A percentile compares a stretch with the other conserved stretches of the same genome.
phyloP scores from a whole-genome alignment of 164 flowering plant species.

The Aristolochia contorta region DNA sequence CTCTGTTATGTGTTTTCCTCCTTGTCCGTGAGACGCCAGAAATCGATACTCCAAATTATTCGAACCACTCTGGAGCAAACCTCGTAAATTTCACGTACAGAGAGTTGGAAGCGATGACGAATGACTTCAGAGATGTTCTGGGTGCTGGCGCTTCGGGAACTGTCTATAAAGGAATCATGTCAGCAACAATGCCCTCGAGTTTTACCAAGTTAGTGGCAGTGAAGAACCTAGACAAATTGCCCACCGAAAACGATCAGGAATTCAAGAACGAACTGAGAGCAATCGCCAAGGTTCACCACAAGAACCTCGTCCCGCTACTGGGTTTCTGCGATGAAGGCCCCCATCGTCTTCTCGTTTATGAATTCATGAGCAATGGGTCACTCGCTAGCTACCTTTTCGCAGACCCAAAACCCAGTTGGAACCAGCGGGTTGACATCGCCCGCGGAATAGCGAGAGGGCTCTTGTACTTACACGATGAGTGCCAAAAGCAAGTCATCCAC shows the following conservation, averaged over 20 bases:
- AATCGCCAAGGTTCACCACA: slow-evolving; percentile 20
- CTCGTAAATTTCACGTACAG: slow-evolving; percentile 11
- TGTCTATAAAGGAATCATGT: slow-evolving; percentile 17
- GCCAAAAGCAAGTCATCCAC: slow-evolving; percentile 12
- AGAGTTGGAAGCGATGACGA: slow-evolving; percentile 14
- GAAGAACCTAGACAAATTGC: slow-evolving; percentile 16
- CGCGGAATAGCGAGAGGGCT: slow-evolving; percentile 12
- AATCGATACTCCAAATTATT: too few species aligned
- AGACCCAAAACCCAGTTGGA: slow-evolving; percentile 15
- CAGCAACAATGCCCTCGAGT: too few species aligned
- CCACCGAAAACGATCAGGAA: slow-evolving; percentile 14
- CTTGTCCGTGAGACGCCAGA: background rate
- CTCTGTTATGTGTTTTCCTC: background rate
- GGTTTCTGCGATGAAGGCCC: slow-evolving; percentile 22
- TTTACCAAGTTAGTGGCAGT: slow-evolving; percentile 12
- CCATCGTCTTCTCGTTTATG: slow-evolving; percentile 28
- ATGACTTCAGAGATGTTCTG: slow-evolving; percentile 18
- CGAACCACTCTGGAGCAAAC: background rate
- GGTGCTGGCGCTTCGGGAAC: slow-evolving; percentile 22
- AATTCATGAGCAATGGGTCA: slow-evolving; percentile 32
- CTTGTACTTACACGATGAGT: slow-evolving; percentile 10
- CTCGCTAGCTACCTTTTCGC: slow-evolving; percentile 23
- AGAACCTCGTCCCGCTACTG: slow-evolving; percentile 18
- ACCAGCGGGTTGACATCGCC: slow-evolving; percentile 21
- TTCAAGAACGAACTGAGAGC: slow-evolving; percentile 18